Evolutionary conservation across 1,284 basidiomycete genomes (phyloP), one percentile per base, ranked within the genome.

Genomic region (Fistulinella staudtii): DNA sequence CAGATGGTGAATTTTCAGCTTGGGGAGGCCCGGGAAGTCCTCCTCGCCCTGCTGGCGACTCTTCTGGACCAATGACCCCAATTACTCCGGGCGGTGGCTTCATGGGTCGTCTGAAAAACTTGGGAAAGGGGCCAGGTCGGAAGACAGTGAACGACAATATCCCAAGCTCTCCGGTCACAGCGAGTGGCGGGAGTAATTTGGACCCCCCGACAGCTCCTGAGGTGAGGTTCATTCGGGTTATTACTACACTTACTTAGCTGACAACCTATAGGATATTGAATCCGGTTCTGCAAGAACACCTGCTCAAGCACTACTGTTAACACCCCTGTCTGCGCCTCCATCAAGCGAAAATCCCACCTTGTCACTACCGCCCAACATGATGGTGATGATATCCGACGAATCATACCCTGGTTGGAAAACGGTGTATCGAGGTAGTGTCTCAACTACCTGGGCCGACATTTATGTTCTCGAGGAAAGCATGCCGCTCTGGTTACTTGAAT

Each of bases 401-500:
- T 79, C 77, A 0, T 74, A 80, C 20, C 86, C 85, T 3, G 85
- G 88, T 3, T 94, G 86, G 80, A 79, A 75, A 8, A 83, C 80
- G 5, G 70, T 90, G 2, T 95, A 94, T 59, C 75, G 90, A 20
- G 86, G 90, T 0, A 77, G 80, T 30, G 75, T 84, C 3, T 75
- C 76, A 2, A 77, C 74, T 36, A 82, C 80, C 0, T 79, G 76
- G 41, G 63, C 72, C 18, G 93, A 97, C 53, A 58, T 80, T 29
- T 71, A 75, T 21, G 64, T 69, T 9, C 71, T 98, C 28, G 93
- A 97, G 66, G 80, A 85, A 59, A 70, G 70, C 24, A 79, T 91
- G 71, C 94, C 93, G 2, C 63, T 82, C 48, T 99, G 95, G 95
- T 69, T 96, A 37, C 69, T 94, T 36, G 91, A 97, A 63, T 95